Evolutionary conservation across 305 asterid species (phyloP).

Genomic region (Solanum hybrid): DNA sequence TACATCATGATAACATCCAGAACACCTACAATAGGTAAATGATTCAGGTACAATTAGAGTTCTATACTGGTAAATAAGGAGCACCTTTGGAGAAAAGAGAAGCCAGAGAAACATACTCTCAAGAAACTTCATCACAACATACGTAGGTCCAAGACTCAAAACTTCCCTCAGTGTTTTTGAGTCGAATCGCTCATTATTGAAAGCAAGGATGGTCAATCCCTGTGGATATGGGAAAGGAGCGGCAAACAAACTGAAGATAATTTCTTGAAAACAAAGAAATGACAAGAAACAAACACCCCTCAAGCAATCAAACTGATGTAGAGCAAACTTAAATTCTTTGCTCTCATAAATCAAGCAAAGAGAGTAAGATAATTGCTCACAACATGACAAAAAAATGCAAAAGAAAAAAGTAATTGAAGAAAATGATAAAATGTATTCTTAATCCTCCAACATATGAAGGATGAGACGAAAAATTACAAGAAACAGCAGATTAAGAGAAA

Average conservation of each 20-base stretch:
- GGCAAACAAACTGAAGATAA: background rate
- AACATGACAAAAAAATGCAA: background rate
- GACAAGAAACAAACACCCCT: constrained; percentile 4
- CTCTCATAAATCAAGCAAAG: background rate
- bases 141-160: constrained; percentile 95
- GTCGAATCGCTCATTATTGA: constrained; percentile 44
- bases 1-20: constrained; percentile 91
- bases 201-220: constrained; percentile 81
- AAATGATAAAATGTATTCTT: background rate
- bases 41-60: background rate
- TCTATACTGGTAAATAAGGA: background rate
- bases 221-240: constrained; percentile 19
- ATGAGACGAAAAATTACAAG: background rate
- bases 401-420: background rate
- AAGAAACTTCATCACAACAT: constrained; percentile 79
- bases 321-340: background rate
- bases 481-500: background rate
- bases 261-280: background rate
- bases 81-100: background rate
- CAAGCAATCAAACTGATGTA: background rate
- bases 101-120: constrained; percentile 44
- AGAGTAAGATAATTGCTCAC: background rate
- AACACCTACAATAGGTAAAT: constrained; percentile 45
- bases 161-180: constrained; percentile 59
- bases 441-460: background rate